A percentile compares a stretch with the other conserved stretches of the same genome.
Conservation (phyloP, 345 rosid genomes). For the Eucalyptus virginea region DNA sequence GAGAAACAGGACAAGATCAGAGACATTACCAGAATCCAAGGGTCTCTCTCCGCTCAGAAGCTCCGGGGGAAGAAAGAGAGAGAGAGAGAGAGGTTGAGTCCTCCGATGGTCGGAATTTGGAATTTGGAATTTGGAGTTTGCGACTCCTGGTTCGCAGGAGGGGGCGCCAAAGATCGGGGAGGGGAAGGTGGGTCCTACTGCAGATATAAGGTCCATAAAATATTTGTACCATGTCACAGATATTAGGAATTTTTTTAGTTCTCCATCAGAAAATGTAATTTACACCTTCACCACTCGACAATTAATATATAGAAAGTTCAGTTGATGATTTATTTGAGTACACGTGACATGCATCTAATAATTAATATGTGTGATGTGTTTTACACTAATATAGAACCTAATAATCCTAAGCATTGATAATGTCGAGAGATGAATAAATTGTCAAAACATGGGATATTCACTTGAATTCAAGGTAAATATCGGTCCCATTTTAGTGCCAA, state of each 20-base stretch:
- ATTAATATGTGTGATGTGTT: not conserved
- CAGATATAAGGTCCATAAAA: not conserved
- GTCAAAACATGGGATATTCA: not conserved
- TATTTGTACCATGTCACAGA: not conserved
- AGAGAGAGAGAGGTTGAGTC: not conserved
- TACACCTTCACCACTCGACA: not conserved
- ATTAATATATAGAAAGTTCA: not conserved
- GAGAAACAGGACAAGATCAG: not conserved
- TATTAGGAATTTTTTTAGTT: not conserved
- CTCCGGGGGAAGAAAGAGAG: not conserved
- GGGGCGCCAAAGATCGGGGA: not conserved
- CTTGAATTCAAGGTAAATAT: not conserved
- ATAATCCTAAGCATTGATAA: not conserved
- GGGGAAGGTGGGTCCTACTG: not conserved
- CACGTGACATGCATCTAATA: not conserved
- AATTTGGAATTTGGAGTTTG: not conserved
- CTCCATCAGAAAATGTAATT: not conserved
- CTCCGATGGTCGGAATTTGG: not conserved
- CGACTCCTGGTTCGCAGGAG: not conserved
- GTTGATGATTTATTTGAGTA: not conserved
- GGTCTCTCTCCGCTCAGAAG: not conserved
- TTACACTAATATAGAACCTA: not conserved
- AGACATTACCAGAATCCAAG: not conserved
- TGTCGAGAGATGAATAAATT: not conserved
- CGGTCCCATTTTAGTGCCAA: fast-evolving